phyloP scores from a whole-genome alignment of 2,329 filamentous ascomycete species.

The Epicoccum nigrum region DNA sequence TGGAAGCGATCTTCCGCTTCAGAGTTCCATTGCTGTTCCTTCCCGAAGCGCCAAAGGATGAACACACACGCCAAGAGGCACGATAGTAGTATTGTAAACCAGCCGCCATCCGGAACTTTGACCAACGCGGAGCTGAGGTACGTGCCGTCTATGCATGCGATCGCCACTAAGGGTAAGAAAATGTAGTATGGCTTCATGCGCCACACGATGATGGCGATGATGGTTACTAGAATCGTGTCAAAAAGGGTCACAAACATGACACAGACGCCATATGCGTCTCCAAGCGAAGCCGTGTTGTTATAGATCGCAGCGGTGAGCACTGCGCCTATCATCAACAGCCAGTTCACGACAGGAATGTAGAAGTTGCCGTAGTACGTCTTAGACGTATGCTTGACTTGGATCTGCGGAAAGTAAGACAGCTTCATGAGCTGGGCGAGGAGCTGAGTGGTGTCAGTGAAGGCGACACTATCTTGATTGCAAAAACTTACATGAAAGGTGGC shows the following conservation, averaged over 20 bases:
- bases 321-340: conserved; percentile 76
- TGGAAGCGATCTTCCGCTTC: conserved; percentile 65
- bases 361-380: conserved; percentile 74
- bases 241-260: conserved; percentile 83
- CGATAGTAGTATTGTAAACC: conserved; percentile 75
- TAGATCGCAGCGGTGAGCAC: conserved; percentile 77
- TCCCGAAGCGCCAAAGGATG: conserved; percentile 78
- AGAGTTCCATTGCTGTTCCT: conserved; percentile 76
- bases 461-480: background rate
- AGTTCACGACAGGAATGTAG: conserved; percentile 78
- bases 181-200: conserved; percentile 65
- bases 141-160: conserved; percentile 69
- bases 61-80: conserved; percentile 68
- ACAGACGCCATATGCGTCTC: conserved; percentile 78
- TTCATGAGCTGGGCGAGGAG: conserved; percentile 75
- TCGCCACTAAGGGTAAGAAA: conserved; percentile 65
- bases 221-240: conserved; percentile 74
- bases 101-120: conserved; percentile 77
- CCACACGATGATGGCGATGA: conserved; percentile 77
- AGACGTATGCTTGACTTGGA: conserved; percentile 75
- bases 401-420: conserved; percentile 74
- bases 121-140: conserved; percentile 72
- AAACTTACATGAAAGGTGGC: conserved; percentile 68
- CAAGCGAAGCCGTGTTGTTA: conserved; percentile 67
- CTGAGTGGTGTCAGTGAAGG: conserved; percentile 40